phyloP scores from a whole-genome alignment of 345 rosid genomes.

The Pugionium dolabratum region DNA sequence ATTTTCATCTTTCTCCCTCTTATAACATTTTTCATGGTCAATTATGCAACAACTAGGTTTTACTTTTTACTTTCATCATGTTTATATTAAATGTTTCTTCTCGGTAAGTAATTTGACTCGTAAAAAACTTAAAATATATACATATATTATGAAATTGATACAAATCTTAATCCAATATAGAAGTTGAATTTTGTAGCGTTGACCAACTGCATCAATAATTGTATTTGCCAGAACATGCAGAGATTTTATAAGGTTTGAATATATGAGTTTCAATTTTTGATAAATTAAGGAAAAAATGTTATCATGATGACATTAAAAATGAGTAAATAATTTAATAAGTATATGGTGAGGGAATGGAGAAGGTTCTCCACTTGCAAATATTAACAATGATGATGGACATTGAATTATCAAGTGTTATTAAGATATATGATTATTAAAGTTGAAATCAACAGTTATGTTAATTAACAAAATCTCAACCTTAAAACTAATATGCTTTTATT shows the following conservation, averaged over 20 bases:
- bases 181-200: conserved; percentile 19
- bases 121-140: background rate
- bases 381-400: conserved; percentile 39
- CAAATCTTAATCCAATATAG: conserved; percentile 1
- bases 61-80: conserved; percentile 17
- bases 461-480: conserved; percentile 33
- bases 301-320: conserved; percentile 31
- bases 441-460: conserved; percentile 24
- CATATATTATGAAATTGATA: conserved; percentile 18
- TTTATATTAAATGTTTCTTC: background rate
- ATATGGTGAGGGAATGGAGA: conserved; percentile 27
- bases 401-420: conserved; percentile 32
- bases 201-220: conserved; percentile 29
- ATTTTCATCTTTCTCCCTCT: conserved; percentile 24
- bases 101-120: conserved; percentile 18
- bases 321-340: conserved; percentile 14
- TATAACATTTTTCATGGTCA: conserved; percentile 28
- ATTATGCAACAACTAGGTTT: conserved; percentile 32
- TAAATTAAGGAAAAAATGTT: conserved; percentile 23
- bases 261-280: background rate
- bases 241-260: conserved; percentile 33
- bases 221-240: conserved; percentile 29
- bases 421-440: conserved; percentile 36
- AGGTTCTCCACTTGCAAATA: conserved; percentile 41
- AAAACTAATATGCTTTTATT: conserved; percentile 39